Evolutionary conservation across 106 monocot genomes (phyloP), one percentile per base, ranked within the genome.

Genomic region (Vanilla planifolia): DNA sequence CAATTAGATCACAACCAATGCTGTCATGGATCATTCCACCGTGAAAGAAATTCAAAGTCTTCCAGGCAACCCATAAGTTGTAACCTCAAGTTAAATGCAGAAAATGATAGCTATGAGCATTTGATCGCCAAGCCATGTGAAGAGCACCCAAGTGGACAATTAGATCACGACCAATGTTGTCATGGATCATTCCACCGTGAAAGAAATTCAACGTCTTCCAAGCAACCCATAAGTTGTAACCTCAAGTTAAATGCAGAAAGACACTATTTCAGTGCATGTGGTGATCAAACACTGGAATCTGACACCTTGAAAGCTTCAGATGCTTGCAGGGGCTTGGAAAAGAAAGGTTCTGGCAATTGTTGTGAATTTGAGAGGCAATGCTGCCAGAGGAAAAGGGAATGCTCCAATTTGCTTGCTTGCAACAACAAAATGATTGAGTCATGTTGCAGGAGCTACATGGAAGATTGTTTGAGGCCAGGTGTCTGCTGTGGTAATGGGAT

Each of bases 391-490:
- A n/a, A n/a, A n/a, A 37, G 7, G 26, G 17, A n/a, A 8, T 67
- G 66, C 33, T 67, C 39, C 15, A 36, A 19, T 29, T 41, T 45
- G 32, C 33, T 2, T 1, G 58, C 36, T 58, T 17, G 27, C 20
- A 22, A 58, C 35, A 17, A 8, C 23, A 29, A 21, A 5, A 3
- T 27, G 20, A 33, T 2, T 22, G 62, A 62, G 1, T 45, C 62
- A 22, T 83, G 82, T 36, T 80, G 79, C 20, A 66, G 64, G 60
- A 89, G 78, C 55, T 77, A 71, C 62, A 63, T 16, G 52, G 62
- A 50, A 35, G 75, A 80, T 46, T 72, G 59, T 14, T 39, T 45
- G 23, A 51, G 46, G 55, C 71, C 37, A 63, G 60, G 68, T 11
- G 46, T 45, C 22, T 79, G 78, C 33, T 81, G 84, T 56, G 58